phyloP scores from a whole-genome alignment of 2,329 filamentous ascomycete genomes.

The Botrytis pseudocinerea region DNA sequence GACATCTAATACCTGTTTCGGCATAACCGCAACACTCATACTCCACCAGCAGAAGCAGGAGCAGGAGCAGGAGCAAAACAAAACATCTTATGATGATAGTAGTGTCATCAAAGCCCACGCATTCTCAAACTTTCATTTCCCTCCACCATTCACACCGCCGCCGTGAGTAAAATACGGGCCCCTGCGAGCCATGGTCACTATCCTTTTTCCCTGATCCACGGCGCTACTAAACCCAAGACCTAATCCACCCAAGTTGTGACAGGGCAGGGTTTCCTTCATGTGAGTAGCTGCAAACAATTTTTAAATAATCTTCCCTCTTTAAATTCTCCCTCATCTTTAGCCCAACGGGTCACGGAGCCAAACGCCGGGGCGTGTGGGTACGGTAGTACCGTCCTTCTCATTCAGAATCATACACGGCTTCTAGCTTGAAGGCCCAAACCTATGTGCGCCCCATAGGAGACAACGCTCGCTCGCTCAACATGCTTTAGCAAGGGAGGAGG shows the following conservation, averaged over 20 bases:
- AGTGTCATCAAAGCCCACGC: conserved; percentile 8
- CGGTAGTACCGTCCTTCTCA: conserved; percentile 30
- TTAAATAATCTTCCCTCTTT: conserved; percentile 14
- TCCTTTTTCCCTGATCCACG: conserved; percentile 21
- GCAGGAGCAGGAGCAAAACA: not conserved
- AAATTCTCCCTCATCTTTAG: conserved; percentile 17
- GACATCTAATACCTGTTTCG: conserved; percentile 1
- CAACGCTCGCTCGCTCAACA: conserved; percentile 24
- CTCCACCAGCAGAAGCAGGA: not conserved
- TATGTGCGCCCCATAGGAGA: conserved; percentile 20
- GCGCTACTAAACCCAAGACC: conserved; percentile 7
- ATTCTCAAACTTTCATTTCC: not conserved
- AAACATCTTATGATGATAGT: conserved; percentile 2
- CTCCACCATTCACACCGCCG: conserved; percentile 22
- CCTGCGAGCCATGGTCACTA: conserved; percentile 18
- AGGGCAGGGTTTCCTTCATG: conserved; percentile 26
- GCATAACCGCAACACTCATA: not conserved
- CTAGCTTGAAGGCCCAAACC: conserved; percentile 24
- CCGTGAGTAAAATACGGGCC: conserved; percentile 6
- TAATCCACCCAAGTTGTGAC: conserved; percentile 15
- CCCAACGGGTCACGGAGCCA: conserved; percentile 31
- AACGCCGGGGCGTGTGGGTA: conserved; percentile 29
- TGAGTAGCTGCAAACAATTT: conserved; percentile 28
- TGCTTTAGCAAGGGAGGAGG: conserved; percentile 24
- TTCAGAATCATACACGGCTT: conserved; percentile 26